phyloP scores from a whole-genome alignment of 257 asterid species.

The Solanum tarijense region DNA sequence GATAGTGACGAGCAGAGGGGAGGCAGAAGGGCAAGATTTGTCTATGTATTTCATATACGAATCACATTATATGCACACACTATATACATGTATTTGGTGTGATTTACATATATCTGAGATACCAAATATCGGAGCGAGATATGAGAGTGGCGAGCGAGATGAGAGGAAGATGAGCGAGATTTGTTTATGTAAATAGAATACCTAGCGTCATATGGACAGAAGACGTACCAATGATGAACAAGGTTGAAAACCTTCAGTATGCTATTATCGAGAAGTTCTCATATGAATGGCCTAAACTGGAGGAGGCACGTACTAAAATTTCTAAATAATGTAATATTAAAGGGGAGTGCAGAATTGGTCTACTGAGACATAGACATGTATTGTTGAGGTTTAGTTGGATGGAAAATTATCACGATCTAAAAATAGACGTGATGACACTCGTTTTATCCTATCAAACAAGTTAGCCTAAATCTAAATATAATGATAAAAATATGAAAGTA shows the following conservation, averaged over 20 bases:
- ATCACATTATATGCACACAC: not conserved
- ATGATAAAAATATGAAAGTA: not conserved
- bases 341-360: not conserved
- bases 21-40: not conserved
- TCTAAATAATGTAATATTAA: not conserved
- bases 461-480: not conserved
- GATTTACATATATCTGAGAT: not conserved
- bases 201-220: not conserved
- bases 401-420: not conserved
- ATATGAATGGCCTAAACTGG: not conserved
- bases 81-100: not conserved
- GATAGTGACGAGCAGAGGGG: not conserved
- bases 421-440: not conserved
- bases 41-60: not conserved
- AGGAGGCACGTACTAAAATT: not conserved
- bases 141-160: not conserved
- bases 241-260: not conserved
- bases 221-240: not conserved
- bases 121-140: not conserved
- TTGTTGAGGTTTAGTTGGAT: not conserved
- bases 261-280: not conserved
- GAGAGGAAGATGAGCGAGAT: no score
- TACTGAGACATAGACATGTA: not conserved
- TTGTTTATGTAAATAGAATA: no score
- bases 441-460: not conserved